phyloP scores from a whole-genome alignment of 2,329 filamentous ascomycete genomes.

The Aureobasidium sp. region DNA sequence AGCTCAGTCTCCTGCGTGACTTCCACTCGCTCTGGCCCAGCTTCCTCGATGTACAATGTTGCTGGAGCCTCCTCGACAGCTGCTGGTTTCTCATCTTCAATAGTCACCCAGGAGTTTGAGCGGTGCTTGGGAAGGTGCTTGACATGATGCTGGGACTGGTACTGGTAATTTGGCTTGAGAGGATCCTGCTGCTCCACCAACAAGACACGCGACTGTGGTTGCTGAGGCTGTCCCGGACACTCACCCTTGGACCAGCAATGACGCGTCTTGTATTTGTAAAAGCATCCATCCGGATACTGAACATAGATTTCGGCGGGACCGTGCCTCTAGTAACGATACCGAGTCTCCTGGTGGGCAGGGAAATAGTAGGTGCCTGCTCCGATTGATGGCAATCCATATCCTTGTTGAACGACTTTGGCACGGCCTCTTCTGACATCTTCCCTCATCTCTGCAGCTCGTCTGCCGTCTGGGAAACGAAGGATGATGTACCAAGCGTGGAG shows the following conservation, averaged over 20 bases:
- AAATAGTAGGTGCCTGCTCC: neutral
- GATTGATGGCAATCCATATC: neutral
- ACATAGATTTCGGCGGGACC: neutral
- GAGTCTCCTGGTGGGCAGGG: neutral
- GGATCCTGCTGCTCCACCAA: neutral
- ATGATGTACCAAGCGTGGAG: conserved; percentile 17
- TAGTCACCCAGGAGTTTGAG: neutral
- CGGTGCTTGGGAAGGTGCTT: neutral
- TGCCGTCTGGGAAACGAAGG: conserved; percentile 11
- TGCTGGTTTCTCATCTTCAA: neutral
- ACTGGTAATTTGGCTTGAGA: neutral
- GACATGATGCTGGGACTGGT: neutral
- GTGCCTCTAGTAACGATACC: neutral
- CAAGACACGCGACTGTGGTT: neutral
- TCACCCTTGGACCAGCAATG: neutral
- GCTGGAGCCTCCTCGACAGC: neutral
- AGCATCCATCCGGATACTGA: neutral
- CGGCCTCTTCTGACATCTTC: neutral
- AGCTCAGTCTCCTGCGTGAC: neutral
- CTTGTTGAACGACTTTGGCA: neutral
- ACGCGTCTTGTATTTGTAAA: neutral
- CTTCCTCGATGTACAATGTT: neutral
- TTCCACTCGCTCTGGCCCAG: neutral
- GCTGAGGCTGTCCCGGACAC: neutral
- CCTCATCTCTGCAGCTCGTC: neutral